Evolutionary conservation across 768 basidiomycete genomes (phyloP), one percentile per base, ranked within the genome.

Genomic region (Tricholoma hemisulphureum): DNA sequence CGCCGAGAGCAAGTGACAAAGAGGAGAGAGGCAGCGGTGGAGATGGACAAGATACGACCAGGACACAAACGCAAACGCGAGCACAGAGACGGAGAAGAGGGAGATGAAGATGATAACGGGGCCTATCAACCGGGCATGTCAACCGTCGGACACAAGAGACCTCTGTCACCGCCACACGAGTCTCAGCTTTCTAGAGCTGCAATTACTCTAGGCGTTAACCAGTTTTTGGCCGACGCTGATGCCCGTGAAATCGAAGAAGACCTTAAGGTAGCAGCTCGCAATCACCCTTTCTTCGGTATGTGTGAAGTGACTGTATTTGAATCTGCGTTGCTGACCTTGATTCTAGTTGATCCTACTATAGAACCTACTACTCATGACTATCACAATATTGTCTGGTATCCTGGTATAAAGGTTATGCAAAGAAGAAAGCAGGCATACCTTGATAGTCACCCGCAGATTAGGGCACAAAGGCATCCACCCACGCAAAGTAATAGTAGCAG

Each of bases 351-450:
- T 45, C 3, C 21, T 24, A 45, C 11, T 14, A 45, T 45, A 24
- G 23, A 45, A 24, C 43, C 43, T 23, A 45, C 53, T 18, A 10
- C 53, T 43, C 16, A 26, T 35, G 21, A 39, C 4, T 54, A 54
- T 53, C 8, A 53, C 7, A 53, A 53, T n/a, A 50, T 51, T 24
- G 21, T 37, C 9, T 51, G 29, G n/a, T 39, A 32, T 53, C 31
- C 11, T 41, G 28, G n/a, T 45, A 32, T 51, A 28, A 21, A 39
- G 11, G 31, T 45, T 16, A 11, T 48, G 14, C n/a, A 43, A 34
- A 54, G 35, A 41, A 37, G 37, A 54, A 54, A 54, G 37, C 35
- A 54, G 39, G 53, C 32, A 4, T 41, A 54, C 29, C 26, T 43
- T 6, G 23, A 39, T 52, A 26, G n/a, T 31, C 31, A 46, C 16